A percentile compares a stretch with the other conserved stretches of the same genome.
Conservation (phyloP, 495 filamentous ascomycete species). For the Diplogelasinospora grovesii region DNA sequence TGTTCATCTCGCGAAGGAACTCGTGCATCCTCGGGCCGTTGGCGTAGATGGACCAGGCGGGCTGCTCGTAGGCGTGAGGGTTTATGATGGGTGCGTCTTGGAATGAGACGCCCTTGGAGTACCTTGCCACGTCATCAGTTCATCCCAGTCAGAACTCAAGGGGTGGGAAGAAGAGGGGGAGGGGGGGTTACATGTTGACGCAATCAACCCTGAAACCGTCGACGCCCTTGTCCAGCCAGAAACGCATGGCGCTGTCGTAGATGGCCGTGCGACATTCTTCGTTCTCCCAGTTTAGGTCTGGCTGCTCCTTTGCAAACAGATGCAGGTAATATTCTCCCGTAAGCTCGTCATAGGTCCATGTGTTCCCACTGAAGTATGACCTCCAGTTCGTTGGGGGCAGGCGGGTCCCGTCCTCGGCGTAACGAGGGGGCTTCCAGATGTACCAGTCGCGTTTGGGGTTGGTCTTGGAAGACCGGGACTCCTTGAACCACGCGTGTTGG, state of each 20-base stretch:
- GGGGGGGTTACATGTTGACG: constrained; percentile 45
- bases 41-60: constrained; percentile 48
- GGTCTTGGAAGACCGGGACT: constrained; percentile 54
- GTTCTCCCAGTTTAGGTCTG: constrained; percentile 73
- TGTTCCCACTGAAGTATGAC: constrained; percentile 46
- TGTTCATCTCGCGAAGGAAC: constrained; percentile 53
- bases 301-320: constrained; percentile 57
- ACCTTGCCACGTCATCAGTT: no score
- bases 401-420: constrained; percentile 51
- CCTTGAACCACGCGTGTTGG: constrained; percentile 68
- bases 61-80: constrained; percentile 27
- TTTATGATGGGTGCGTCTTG: constrained; percentile 53
- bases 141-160: no score
- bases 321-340: constrained; percentile 67
- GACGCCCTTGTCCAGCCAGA: constrained; percentile 63
- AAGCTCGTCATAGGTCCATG: constrained; percentile 60
- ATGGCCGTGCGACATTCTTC: constrained; percentile 55
- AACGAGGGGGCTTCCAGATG: constrained; percentile 59
- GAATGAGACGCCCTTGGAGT: constrained; percentile 55
- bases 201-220: constrained; percentile 66
- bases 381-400: constrained; percentile 69
- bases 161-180: neutral
- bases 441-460: constrained; percentile 66
- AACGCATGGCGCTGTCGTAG: constrained; percentile 56
- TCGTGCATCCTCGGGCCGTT: constrained; percentile 64